A percentile compares a stretch with the other conserved stretches of the same genome.
Conservation (phyloP, 2,329 filamentous ascomycete genomes). For the Drechslerella coelobrocha region DNA sequence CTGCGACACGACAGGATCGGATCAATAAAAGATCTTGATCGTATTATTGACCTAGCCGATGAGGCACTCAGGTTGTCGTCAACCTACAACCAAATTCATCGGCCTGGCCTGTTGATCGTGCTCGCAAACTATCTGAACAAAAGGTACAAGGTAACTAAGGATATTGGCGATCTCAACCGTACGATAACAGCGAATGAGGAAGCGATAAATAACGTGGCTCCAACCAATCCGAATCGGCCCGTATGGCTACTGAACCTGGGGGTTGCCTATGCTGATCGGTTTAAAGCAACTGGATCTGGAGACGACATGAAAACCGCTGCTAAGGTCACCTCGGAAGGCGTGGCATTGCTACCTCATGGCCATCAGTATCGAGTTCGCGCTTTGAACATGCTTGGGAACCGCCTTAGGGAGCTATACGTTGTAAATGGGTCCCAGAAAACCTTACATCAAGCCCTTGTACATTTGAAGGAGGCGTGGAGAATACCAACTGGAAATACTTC, state of each 20-base stretch:
- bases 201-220: too few relatives aligned
- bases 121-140: too few relatives aligned
- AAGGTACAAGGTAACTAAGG: too few relatives aligned
- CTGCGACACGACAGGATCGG: neutral
- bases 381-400: neutral
- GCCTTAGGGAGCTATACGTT: neutral
- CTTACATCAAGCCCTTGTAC: neutral
- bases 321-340: neutral
- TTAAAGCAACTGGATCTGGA: too few relatives aligned
- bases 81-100: neutral
- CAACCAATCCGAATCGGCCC: too few relatives aligned
- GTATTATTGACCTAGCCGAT: neutral
- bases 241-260: too few relatives aligned
- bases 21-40: conserved; percentile 1
- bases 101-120: neutral
- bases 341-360: neutral
- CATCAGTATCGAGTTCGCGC: neutral
- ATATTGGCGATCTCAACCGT: too few relatives aligned
- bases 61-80: neutral
- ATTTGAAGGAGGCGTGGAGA: too few relatives aligned
- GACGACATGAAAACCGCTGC: neutral
- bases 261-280: too few relatives aligned
- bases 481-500: too few relatives aligned
- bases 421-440: neutral
- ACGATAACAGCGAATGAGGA: too few relatives aligned